Conservation (phyloP, 176 grass and related monocot genomes). For the Bonia amplexicaulis region DNA sequence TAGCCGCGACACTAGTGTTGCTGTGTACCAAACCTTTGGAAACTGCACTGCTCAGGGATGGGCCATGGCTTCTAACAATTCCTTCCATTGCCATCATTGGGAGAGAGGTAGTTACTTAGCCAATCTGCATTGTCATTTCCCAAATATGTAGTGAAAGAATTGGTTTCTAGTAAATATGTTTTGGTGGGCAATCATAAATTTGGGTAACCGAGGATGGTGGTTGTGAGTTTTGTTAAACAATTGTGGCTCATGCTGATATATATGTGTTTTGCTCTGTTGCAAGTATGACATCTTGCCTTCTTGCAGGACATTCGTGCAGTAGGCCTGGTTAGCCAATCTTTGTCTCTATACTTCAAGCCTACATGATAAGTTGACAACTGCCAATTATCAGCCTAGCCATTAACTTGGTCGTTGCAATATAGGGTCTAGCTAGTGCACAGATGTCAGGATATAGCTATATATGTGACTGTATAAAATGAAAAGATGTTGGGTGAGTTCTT, state of each 20-base stretch:
- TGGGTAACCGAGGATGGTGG: background rate
- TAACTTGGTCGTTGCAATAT: constrained; percentile 10
- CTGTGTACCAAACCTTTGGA: constrained; percentile 88
- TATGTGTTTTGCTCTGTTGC: background rate
- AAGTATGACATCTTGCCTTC: background rate
- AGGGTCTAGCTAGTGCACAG: background rate
- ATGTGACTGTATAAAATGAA: background rate
- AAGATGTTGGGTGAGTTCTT: background rate
- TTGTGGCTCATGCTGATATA: background rate
- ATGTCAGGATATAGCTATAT: background rate
- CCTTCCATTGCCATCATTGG: constrained; percentile 99
- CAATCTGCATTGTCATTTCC: background rate
- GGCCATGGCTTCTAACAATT: constrained; percentile 84
- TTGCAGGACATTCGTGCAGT: background rate
- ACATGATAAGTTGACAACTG: constrained; percentile 7
- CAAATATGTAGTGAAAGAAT: background rate
- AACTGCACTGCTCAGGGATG: constrained; percentile 45
- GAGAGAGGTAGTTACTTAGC: constrained; percentile 74
- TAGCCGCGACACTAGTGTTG: constrained; percentile 85
- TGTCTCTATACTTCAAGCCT: background rate
- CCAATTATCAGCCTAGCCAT: background rate
- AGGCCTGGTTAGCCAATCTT: background rate
- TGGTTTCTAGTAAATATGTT: background rate
- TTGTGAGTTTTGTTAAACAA: background rate
- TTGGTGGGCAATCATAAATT: background rate